Percentiles rank a stretch among this genome's conserved stretches.
Evolutionary conservation across 2,329 filamentous ascomycete genomes (phyloP).

Genomic region (Ciborinia camelliae): DNA sequence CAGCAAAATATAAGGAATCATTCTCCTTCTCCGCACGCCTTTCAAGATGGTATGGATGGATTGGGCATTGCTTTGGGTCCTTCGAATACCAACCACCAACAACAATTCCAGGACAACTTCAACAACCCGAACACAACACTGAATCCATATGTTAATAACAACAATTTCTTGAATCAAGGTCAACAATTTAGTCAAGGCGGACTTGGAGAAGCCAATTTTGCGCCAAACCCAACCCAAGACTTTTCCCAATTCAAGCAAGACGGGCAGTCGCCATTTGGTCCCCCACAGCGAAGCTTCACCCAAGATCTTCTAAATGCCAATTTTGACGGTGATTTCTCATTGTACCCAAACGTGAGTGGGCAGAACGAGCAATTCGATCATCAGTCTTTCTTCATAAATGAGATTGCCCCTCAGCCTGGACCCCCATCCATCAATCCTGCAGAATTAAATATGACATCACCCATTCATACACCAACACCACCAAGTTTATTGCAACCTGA

Average conservation of each 20-base stretch:
- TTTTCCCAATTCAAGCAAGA: slow-evolving; percentile 38
- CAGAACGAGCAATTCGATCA: slow-evolving; percentile 57
- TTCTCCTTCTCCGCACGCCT: slow-evolving; percentile 57
- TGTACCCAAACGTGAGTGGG: slow-evolving; percentile 56
- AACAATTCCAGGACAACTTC: slow-evolving; percentile 40
- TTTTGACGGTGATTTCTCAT: slow-evolving; percentile 59
- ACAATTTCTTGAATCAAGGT: slow-evolving; percentile 47
- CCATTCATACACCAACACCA: slow-evolving; percentile 34
- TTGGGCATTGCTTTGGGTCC: slow-evolving; percentile 57
- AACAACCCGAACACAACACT: slow-evolving; percentile 41
- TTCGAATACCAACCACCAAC: slow-evolving; percentile 36
- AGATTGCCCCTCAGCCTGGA: slow-evolving; percentile 42
- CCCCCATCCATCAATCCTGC: slow-evolving; percentile 45
- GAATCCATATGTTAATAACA: slow-evolving; percentile 37
- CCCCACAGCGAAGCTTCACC: slow-evolving; percentile 47
- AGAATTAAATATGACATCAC: slow-evolving; percentile 49
- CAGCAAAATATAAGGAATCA: slow-evolving; percentile 57
- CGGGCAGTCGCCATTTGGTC: slow-evolving; percentile 37
- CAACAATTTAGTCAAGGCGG: slow-evolving; percentile 33
- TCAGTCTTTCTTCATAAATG: slow-evolving; percentile 58
- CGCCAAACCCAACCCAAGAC: slow-evolving; percentile 29
- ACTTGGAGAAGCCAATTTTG: slow-evolving; percentile 30
- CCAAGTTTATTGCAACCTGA: slow-evolving; percentile 34
- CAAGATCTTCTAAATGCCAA: slow-evolving; percentile 49
- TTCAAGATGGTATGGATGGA: slow-evolving; percentile 46